Conservation (phyloP, 148 eudicot species). For the Arbutus unedo region DNA sequence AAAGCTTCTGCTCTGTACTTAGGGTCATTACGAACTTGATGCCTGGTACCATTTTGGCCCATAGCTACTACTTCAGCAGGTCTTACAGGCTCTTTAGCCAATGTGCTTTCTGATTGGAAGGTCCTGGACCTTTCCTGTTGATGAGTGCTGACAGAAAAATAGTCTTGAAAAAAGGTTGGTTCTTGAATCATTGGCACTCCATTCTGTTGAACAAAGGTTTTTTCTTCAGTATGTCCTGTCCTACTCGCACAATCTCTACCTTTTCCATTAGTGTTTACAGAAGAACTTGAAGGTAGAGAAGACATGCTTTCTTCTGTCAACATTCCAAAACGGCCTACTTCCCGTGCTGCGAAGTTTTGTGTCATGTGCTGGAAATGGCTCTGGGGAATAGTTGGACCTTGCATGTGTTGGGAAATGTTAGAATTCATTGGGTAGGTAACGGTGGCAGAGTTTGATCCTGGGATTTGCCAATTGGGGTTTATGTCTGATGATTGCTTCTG, state of each 20-base stretch:
- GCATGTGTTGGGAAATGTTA: constrained; percentile 16
- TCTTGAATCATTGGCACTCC: constrained; percentile 22
- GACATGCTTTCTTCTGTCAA: constrained; percentile 24
- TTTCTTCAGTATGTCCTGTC: constrained; percentile 23
- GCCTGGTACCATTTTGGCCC: constrained; percentile 8
- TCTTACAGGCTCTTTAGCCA: constrained; percentile 11
- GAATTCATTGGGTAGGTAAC: constrained; percentile 21
- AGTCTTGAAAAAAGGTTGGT: constrained; percentile 18
- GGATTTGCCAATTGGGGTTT: constrained; percentile 16
- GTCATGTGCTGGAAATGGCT: constrained; percentile 22
- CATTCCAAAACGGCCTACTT: constrained; percentile 18
- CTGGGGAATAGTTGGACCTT: constrained; percentile 20
- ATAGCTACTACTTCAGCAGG: constrained; percentile 15
- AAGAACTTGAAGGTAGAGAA: constrained; percentile 27
- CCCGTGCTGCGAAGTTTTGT: constrained; percentile 21
- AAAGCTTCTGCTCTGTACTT: constrained; percentile 8
- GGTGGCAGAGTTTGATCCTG: constrained; percentile 13
- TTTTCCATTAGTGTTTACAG: constrained; percentile 14
- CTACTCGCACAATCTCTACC: constrained; percentile 16
- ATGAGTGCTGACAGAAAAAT: constrained; percentile 18
- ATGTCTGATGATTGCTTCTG: constrained; percentile 26
- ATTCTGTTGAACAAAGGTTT: constrained; percentile 12
- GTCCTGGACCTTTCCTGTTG: constrained; percentile 18
- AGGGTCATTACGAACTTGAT: constrained; percentile 19
- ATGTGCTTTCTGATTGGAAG: constrained; percentile 20